phyloP scores from a whole-genome alignment of 495 filamentous ascomycete species.

The Aspergillus campestris region DNA sequence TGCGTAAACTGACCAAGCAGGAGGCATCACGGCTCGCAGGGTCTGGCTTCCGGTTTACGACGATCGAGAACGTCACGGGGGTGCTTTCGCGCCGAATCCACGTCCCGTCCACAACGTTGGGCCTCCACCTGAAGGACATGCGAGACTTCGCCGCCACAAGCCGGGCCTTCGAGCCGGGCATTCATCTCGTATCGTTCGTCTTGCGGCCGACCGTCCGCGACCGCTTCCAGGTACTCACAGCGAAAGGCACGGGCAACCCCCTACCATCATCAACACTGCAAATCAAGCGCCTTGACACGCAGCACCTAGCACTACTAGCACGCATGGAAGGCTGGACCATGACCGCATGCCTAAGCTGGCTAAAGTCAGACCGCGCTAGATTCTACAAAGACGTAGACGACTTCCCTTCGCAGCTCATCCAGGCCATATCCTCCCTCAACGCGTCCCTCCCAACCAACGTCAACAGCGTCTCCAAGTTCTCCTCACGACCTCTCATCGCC shows the following conservation, averaged over 20 bases:
- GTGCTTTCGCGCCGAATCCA: conserved; percentile 65
- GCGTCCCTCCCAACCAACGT: conserved; percentile 37
- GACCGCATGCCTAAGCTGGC: conserved; percentile 39
- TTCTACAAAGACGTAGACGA: conserved; percentile 23
- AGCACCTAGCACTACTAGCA: conserved; percentile 50
- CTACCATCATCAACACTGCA: conserved; percentile 59
- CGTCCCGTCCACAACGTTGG: conserved; percentile 47
- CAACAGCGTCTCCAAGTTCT: conserved; percentile 40
- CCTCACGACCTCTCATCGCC: conserved; percentile 37
- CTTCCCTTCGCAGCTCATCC: conserved; percentile 34
- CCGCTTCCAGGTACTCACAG: conserved; percentile 69
- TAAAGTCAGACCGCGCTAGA: conserved; percentile 27
- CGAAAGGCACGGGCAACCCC: conserved; percentile 51
- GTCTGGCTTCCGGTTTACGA: conserved; percentile 69
- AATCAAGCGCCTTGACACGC: conserved; percentile 44
- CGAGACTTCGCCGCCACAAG: conserved; percentile 44
- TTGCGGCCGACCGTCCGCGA: conserved; percentile 57
- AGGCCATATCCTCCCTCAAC: conserved; percentile 33
- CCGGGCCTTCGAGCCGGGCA: conserved; percentile 51
- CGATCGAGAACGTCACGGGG: conserved; percentile 56
- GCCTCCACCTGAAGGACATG: conserved; percentile 52
- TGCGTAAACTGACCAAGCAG: conserved; percentile 52
- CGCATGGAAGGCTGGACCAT: conserved; percentile 51
- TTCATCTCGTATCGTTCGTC: conserved; percentile 69
- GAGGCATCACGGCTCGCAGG: conserved; percentile 57